Base-by-base conservation (phyloP, 371 early-diverging fungal genomes). In the Rhizopus stolonifer region DNA sequence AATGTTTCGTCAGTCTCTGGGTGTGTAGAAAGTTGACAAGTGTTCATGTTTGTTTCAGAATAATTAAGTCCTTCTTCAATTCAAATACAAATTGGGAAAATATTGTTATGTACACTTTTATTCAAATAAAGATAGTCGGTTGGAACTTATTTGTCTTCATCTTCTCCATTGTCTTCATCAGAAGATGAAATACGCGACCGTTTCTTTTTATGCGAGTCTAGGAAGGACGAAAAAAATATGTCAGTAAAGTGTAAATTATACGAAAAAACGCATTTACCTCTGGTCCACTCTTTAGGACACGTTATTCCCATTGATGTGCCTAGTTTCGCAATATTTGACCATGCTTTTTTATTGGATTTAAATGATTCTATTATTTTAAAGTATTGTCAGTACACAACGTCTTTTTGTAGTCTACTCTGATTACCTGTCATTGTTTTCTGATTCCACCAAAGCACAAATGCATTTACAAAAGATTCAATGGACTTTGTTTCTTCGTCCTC, bases 251-350 rank as follows among this genome's bases (percentile, higher is more conserved):
- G 9, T 4, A 34, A 49, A 10, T 0, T 14, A 17, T 7, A 21
- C 1, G 15, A 9, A 14, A 49, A 15, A 3, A 4, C 14, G 7
- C 21, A 34, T 19, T 19, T 59, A 64, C 64, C 59, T 59, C 46
- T 59, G 23, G 21, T 13, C 66, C 66, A 65, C 43, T 65, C 66
- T 39, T 65, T 65, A 4, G 66, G 66, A 39, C 55, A 65, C 4
- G 44, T 0, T 4, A 54, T 32, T 2, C 45, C 55, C 6, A 52
- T 21, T 14, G 25, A 22, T 6, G 15, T 34, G 3, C 56, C 46
- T 3, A 65, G 39, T 44, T 52, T 54, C 4, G 38, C 34, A 1
- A 58, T 8, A 15, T 40, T 33, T 26, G 47, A 3, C 14, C 61
- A 14, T n/a, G 61, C 15, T n/a, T 9, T 7, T 18, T 54, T 57